phyloP scores from a whole-genome alignment of 78 protist genomes.

The Dictyostelium capitatum region DNA sequence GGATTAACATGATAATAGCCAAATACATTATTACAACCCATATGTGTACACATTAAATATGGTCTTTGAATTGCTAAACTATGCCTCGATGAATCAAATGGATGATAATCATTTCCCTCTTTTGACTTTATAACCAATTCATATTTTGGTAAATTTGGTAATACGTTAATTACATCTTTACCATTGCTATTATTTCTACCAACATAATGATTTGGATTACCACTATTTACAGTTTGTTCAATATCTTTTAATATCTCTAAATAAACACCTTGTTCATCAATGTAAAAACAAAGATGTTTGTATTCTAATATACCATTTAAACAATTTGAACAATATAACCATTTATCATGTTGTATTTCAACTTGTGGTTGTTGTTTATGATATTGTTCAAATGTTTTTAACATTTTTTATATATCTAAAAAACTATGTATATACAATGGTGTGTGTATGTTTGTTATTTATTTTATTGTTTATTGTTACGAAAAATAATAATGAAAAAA shows the following conservation, averaged over 20 bases:
- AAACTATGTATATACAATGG: too few species aligned
- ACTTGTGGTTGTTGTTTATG: too few species aligned
- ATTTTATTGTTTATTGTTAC: too few species aligned
- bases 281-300: not conserved
- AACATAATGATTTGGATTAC: not conserved
- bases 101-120: too few species aligned
- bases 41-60: not conserved
- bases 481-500: too few species aligned
- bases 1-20: not conserved
- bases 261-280: slow-evolving; percentile 5
- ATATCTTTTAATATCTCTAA: not conserved
- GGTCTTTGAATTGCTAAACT: not conserved
- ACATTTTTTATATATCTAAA: too few species aligned
- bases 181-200: not conserved
- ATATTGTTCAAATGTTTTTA: too few species aligned
- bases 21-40: not conserved
- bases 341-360: not conserved
- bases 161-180: not conserved
- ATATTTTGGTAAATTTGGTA: not conserved
- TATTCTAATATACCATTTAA: not conserved
- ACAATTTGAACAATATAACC: slow-evolving; percentile 1
- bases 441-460: too few species aligned
- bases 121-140: not conserved
- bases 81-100: not conserved
- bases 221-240: too few species aligned